phyloP scores from a whole-genome alignment of 2,329 filamentous ascomycete genomes.

The Fusarium staphyleae region DNA sequence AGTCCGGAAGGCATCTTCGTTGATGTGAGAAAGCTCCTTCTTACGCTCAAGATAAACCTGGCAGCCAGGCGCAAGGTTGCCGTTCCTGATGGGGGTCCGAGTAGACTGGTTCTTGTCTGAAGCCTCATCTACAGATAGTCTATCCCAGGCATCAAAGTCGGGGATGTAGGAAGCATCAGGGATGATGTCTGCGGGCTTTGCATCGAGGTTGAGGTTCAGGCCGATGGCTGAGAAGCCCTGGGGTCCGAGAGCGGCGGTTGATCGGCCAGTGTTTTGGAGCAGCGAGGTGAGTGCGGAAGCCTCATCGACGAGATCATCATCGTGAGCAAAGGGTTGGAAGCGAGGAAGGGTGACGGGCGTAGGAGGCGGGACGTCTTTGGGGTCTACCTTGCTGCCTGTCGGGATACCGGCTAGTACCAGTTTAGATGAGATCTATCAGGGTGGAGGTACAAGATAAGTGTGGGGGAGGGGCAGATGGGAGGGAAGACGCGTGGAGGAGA shows the following conservation, averaged over 20 bases:
- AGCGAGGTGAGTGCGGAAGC: constrained; percentile 55
- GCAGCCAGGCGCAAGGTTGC: constrained; percentile 62
- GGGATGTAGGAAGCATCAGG: constrained; percentile 62
- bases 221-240: constrained; percentile 65
- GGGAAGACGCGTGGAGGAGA: constrained; percentile 6
- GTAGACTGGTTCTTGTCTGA: constrained; percentile 57
- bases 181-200: constrained; percentile 56
- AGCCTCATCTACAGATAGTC: constrained; percentile 57
- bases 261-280: constrained; percentile 62
- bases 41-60: constrained; percentile 65
- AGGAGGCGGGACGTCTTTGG: constrained; percentile 62
- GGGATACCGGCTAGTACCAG: constrained; percentile 41
- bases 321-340: constrained; percentile 49
- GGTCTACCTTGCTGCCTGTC: constrained; percentile 46
- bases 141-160: constrained; percentile 60
- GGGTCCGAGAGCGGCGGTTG: constrained; percentile 47
- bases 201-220: constrained; percentile 61
- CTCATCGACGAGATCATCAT: constrained; percentile 41
- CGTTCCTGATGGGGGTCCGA: constrained; percentile 58
- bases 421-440: constrained; percentile 34
- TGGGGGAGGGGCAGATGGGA: constrained; percentile 22
- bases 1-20: constrained; percentile 66
- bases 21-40: constrained; percentile 62
- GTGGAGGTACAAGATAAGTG: constrained; percentile 14
- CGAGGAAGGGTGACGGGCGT: constrained; percentile 62